Base-by-base conservation (phyloP, 805 yeast species). In the Blastobotrys peoriensis region DNA sequence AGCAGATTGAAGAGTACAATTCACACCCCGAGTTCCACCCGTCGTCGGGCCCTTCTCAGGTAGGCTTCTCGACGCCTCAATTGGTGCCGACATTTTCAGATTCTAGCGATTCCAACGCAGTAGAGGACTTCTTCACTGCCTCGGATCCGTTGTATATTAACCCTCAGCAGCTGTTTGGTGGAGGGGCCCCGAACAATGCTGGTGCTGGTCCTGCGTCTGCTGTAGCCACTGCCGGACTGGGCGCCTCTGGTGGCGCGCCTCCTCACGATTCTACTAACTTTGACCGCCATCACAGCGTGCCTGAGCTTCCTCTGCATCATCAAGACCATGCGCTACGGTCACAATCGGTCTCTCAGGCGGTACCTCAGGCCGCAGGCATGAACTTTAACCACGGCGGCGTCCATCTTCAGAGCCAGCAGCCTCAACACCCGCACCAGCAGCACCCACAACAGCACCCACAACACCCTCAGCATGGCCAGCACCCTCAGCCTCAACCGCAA, bases 61-160 rank as follows among this genome's bases (percentile, higher is more conserved):
- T 83, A 20, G 85, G 81, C 2, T 86, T 84, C 58, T 78, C 94
- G 1, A 83, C 94, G 1, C 96, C 95, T 2, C 95, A 86, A 60
- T 56, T 79, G 37, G 56, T 70, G 9, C 80, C 83, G 1, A 47
- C 67, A 15, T 72, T 67, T 23, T 15, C 23, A 10, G 44, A 41
- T 34, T 36, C 39, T 13, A 49, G 62, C 34, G 60, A 60, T 50
- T 76, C 74, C 22, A 81, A 78, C 47, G 65, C 84, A 13, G 72
- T 78, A 25, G 87, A 82, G 50, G 81, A 84, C 53, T 76, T 83
- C 40, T 78, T 52, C 35, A 34, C 34, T 16, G 38, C 38, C 18
- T 38, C 51, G n/a, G 51, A 54, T 38, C 46, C 56, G 17, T 39
- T 52, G 46, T 53, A 50, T 54, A 47, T 58, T 42, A 57, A 53